Evolutionary conservation across 73 alveolate genomes (phyloP).

Genomic region (Tetrahymena malaccensis): DNA sequence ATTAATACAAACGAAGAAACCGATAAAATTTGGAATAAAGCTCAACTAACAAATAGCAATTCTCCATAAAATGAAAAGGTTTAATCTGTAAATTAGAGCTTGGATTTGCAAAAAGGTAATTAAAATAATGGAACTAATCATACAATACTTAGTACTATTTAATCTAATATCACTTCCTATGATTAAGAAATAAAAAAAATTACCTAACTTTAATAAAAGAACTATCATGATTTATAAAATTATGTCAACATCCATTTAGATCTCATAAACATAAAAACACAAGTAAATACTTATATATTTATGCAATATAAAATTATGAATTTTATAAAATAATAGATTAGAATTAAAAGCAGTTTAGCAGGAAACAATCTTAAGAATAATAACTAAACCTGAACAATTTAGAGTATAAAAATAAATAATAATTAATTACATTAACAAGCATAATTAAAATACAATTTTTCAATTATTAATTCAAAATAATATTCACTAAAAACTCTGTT

Average conservation of each 20-base stretch:
- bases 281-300: not conserved
- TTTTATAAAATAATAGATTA: not conserved
- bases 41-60: not conserved
- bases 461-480: not conserved
- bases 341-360: not conserved
- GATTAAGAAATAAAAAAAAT: not conserved
- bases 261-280: not conserved
- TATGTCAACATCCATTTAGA: not conserved
- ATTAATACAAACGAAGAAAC: not conserved
- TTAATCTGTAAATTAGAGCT: not conserved
- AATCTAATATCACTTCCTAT: not conserved
- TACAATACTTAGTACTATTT: not conserved
- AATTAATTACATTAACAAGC: not conserved
- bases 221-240: not conserved
- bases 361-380: not conserved
- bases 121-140: not conserved
- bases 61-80: not conserved
- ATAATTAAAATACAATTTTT: no score
- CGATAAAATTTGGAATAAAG: not conserved
- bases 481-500: not conserved
- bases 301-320: not conserved
- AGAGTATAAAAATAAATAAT: not conserved
- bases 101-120: not conserved
- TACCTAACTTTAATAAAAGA: not conserved
- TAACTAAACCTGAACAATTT: not conserved